phyloP scores from a whole-genome alignment of 768 basidiomycete species.

The Xanthoconium purpureum region DNA sequence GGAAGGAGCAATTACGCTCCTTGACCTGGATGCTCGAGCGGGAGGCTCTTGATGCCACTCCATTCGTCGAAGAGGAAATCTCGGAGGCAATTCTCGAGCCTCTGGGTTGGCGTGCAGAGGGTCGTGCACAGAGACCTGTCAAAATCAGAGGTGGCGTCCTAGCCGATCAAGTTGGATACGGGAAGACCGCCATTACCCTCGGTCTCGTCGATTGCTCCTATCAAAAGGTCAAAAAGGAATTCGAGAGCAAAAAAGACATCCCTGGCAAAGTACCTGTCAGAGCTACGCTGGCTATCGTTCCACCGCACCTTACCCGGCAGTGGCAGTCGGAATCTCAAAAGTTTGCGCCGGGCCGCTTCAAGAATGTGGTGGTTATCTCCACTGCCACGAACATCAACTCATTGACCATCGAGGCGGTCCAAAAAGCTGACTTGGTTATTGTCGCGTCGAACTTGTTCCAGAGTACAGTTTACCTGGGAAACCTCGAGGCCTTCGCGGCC shows the following conservation, averaged over 20 bases:
- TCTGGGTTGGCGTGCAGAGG: conserved; percentile 93
- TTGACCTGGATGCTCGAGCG: conserved; percentile 89
- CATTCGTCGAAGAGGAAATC: conserved; percentile 92
- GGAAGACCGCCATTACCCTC: conserved; percentile 93
- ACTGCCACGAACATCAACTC: conserved; percentile 69
- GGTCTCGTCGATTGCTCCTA: conserved; percentile 78
- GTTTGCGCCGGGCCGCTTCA: conserved; percentile 53
- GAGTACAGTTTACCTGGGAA: conserved; percentile 71
- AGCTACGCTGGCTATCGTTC: conserved; percentile 82
- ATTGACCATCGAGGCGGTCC: conserved; percentile 67
- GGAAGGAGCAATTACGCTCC: conserved; percentile 86
- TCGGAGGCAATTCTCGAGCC: conserved; percentile 85
- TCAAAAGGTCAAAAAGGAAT: conserved; percentile 55
- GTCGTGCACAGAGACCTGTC: conserved; percentile 75
- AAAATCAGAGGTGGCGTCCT: conserved; percentile 84
- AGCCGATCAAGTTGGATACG: conserved; percentile 95
- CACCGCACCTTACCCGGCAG: conserved; percentile 85
- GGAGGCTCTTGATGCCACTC: conserved; percentile 58
- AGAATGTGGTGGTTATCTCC: conserved; percentile 59
- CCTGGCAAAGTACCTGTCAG: conserved; percentile 71
- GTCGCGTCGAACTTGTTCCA: conserved; percentile 86
- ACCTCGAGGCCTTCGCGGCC: conserved; percentile 67
- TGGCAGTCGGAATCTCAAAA: conserved; percentile 87
- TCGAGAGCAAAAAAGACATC: conserved; percentile 44
- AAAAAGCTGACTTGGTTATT: conserved; percentile 82